Conservation (phyloP, 2,329 filamentous ascomycete genomes). For the Magnaporthiopsis poae region DNA sequence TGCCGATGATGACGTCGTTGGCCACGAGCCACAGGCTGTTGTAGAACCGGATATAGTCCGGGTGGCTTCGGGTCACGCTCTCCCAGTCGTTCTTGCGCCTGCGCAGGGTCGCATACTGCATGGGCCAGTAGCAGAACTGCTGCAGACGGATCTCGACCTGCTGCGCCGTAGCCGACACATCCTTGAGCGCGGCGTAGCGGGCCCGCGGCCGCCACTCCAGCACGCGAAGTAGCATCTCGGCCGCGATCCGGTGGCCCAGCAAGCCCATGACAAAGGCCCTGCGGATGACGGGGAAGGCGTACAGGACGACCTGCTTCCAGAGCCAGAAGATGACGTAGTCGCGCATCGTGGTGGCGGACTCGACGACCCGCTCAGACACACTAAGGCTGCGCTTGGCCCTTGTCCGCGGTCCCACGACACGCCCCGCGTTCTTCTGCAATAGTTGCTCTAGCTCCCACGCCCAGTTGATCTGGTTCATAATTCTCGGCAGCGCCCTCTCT, state of each 20-base stretch:
- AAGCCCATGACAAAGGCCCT: conserved; percentile 66
- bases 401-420: conserved; percentile 52
- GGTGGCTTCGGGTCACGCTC: conserved; percentile 87
- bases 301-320: conserved; percentile 61
- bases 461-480: conserved; percentile 93
- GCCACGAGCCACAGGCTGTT: conserved; percentile 97
- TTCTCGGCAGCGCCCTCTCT: conserved; percentile 67
- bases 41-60: conserved; percentile 97
- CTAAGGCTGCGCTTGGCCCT: conserved; percentile 76
- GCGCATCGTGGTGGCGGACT: conserved; percentile 80
- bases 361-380: conserved; percentile 86
- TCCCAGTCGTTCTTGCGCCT: conserved; percentile 86
- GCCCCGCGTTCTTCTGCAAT: conserved; percentile 79
- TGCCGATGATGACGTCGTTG: conserved; percentile 97
- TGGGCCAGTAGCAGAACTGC: conserved; percentile 98
- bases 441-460: conserved; percentile 79
- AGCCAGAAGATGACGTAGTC: conserved; percentile 61
- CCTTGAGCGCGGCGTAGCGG: conserved; percentile 76
- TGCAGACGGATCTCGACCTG: conserved; percentile 94
- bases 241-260: conserved; percentile 67
- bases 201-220: conserved; percentile 78
- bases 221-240: conserved; percentile 66
- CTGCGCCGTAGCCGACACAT: conserved; percentile 91
- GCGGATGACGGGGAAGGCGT: conserved; percentile 68
- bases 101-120: conserved; percentile 87